Conservation (phyloP, 2,329 filamentous ascomycete species). For the Botrytis medusae region DNA sequence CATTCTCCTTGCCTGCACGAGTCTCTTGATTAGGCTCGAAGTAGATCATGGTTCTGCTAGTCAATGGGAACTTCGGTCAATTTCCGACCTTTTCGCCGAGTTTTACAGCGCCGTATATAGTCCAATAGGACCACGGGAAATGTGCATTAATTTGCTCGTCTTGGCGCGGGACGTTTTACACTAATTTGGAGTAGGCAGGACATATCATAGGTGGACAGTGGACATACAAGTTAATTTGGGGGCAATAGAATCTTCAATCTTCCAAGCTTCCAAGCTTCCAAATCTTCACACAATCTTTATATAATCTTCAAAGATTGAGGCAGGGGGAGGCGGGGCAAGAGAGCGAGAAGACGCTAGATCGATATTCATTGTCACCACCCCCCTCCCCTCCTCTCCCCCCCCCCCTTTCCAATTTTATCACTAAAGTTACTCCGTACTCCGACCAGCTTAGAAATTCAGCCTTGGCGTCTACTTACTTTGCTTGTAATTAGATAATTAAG, state of each 20-base stretch:
- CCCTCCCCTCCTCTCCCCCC: too few relatives aligned
- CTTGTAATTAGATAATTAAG: background rate
- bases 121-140: background rate
- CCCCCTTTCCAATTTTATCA: background rate
- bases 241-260: slow-evolving; percentile 1
- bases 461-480: background rate
- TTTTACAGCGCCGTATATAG: background rate
- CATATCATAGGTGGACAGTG: background rate
- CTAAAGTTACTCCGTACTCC: background rate
- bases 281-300: background rate
- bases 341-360: background rate
- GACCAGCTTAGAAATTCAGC: background rate
- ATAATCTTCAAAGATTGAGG: background rate
- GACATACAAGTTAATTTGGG: background rate
- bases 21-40: slow-evolving; percentile 9
- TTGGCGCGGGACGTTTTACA: background rate
- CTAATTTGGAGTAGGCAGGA: slow-evolving; percentile 6
- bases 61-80: background rate
- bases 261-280: background rate
- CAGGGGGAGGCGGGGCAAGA: background rate
- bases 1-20: background rate
- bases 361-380: background rate
- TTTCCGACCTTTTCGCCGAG: slow-evolving; percentile 2
- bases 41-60: background rate
- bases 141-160: slow-evolving; percentile 5